Base-by-base conservation (phyloP, 2,329 filamentous ascomycete genomes). In the Phoma sp. region DNA sequence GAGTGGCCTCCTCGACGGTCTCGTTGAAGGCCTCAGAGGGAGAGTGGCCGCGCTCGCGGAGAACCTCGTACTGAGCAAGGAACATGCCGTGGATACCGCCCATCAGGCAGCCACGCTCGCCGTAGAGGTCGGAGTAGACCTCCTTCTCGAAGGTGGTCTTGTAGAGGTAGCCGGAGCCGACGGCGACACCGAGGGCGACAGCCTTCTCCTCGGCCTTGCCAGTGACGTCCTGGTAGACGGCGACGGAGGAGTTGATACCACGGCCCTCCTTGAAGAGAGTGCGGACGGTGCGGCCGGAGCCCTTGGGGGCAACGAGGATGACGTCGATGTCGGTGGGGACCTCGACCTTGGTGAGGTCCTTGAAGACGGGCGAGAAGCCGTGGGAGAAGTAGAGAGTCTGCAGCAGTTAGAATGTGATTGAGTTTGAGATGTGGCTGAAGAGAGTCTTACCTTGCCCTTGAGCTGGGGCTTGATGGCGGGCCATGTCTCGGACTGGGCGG, bases 121-220 rank as follows among this genome's bases (percentile, higher is more conserved):
- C 95, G 85, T 99, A 99, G 68, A 99, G 89, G 82, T 98, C 95
- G 61, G 92, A 97, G 90, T 96, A 96, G 77, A 99, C 95, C 85
- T 99, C 95, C 89, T 99, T 99, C 87, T 99, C 89, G 76, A 99
- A 99, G 78, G 95, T 99, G 77, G 95, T 99, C 89, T 98, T 90
- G 88, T 99, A 99, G 71, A 99, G 90, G 87, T 99, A 99, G 75
- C 95, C 95, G 73, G 89, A 92, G 78, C 93, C 95, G 77, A 99
- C 90, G 76, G 93, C 95, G 64, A 98, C 93, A 83, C 95, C 95
- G 71, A 99, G 88, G 69, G 95, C 95, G 72, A 96, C 82, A 71
- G 95, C 95, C 86, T 93, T 96, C 87, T 99, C 95, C 85, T 98
- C 87, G 75, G 95, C 95, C 82, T 97, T 90, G 79, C 95, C 95